Conservation (phyloP, 2,329 filamentous ascomycete genomes). For the Neoarthrinium moseri region DNA sequence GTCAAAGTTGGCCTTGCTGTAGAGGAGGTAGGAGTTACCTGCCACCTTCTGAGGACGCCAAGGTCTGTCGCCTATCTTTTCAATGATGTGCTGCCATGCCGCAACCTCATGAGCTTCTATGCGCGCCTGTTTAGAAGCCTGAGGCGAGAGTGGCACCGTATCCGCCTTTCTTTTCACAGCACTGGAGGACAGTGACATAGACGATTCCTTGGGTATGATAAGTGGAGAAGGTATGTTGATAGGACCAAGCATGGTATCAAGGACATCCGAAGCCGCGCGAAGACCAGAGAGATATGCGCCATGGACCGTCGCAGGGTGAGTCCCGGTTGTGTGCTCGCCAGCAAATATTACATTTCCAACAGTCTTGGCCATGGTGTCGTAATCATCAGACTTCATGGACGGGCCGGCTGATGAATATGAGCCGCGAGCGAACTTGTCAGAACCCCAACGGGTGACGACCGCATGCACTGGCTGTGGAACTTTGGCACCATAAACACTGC, state of each 20-base stretch:
- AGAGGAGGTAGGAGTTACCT: conserved; percentile 86
- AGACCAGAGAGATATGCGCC: conserved; percentile 94
- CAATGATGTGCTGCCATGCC: conserved; percentile 49
- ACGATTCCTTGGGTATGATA: conserved; percentile 62
- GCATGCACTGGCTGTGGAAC: conserved; percentile 82
- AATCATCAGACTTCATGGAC: conserved; percentile 79
- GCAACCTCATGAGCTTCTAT: conserved; percentile 57
- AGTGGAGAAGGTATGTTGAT: conserved; percentile 76
- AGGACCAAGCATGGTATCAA: conserved; percentile 77
- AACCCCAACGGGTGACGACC: conserved; percentile 89
- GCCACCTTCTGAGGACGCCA: conserved; percentile 69
- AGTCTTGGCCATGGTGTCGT: conserved; percentile 83
- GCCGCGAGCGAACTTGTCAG: conserved; percentile 85
- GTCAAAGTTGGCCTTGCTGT: conserved; percentile 77
- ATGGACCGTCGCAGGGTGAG: conserved; percentile 94
- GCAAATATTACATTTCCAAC: conserved; percentile 92
- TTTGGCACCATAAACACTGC: conserved; percentile 67
- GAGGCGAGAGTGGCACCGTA: conserved; percentile 30
- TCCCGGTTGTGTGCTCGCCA: conserved; percentile 93
- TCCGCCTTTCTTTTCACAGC: conserved; percentile 54
- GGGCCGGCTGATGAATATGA: conserved; percentile 95
- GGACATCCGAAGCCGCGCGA: conserved; percentile 81
- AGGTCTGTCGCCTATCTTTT: conserved; percentile 71
- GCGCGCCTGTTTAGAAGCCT: conserved; percentile 50
- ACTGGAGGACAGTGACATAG: conserved; percentile 24